Base-by-base conservation (phyloP, 1,284 basidiomycete genomes). In the Xerocomus cyaneibrunnescens region DNA sequence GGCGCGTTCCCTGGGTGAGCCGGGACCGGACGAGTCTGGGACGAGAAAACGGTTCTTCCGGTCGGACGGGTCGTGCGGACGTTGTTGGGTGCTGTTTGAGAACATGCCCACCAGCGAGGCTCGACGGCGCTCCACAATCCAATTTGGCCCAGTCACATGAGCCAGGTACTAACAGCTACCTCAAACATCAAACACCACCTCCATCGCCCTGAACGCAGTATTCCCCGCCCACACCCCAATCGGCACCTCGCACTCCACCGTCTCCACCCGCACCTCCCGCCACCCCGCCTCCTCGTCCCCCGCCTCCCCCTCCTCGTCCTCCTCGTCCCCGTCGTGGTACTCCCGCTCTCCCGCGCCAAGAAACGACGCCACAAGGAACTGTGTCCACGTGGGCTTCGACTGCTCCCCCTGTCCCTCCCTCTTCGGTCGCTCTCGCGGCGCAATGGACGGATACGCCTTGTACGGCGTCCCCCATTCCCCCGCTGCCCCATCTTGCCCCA, bases 211-310 rank as follows among this genome's bases (percentile, higher is more conserved):
- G 71, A 92, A 94, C 45, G 87, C 89, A 8, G 93, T 94, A 69
- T 93, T 94, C 23, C 91, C 90, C 14, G 93, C 86, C 77, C 89
- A 91, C 4, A 95, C 87, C 59, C 73, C 83, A 51, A 97, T 83
- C n/a, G 92, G 92, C 43, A 97, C 86, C 68, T 92, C 88, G 62
- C 93, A 95, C 66, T 95, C 92, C 17, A 97, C 90, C 54, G 85
- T 89, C 76, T 95, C 91, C 22, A 86, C 76, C 62, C 71, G 74
- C 17, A 86, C 75, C 51, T 83, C 79, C 43, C 58, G 63, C 88
- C 88, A 90, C 5, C 78, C 84, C 7, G 76, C 78, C 57, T 84
- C 84, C 12, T 75, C 76, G 1, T 79, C 84, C 2, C 75, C 76
- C 69, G 51, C 56, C 19, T 51, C 57, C 19, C 50, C 58, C 13